phyloP scores from a whole-genome alignment of 1,139 yeast genomes.

The Diutina neorugosa region DNA sequence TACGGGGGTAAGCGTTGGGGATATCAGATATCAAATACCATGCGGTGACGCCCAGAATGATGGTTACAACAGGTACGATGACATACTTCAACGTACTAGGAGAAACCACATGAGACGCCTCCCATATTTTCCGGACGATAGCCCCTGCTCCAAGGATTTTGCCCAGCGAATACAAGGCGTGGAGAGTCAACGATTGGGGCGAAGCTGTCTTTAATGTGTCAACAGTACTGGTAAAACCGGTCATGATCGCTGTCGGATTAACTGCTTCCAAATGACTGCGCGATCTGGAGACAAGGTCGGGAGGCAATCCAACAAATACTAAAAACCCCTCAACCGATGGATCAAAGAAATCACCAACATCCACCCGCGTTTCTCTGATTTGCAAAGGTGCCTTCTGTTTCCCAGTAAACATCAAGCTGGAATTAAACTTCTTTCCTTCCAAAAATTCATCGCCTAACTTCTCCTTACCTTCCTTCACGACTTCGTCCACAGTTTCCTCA shows the following conservation, averaged over 20 bases:
- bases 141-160: constrained; percentile 34
- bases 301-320: constrained; percentile 30
- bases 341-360: constrained; percentile 64
- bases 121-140: constrained; percentile 20
- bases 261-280: constrained; percentile 19
- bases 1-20: constrained; percentile 81
- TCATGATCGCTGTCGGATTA: constrained; percentile 24
- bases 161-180: constrained; percentile 26
- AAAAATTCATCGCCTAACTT: constrained; percentile 47
- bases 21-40: constrained; percentile 67
- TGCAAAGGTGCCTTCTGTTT: constrained; percentile 22
- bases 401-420: constrained; percentile 67
- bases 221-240: constrained; percentile 21
- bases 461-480: constrained; percentile 51
- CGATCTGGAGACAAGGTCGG: constrained; percentile 17
- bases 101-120: constrained; percentile 16
- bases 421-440: constrained; percentile 57
- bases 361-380: constrained; percentile 41
- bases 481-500: constrained; percentile 42
- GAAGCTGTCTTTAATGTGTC: constrained; percentile 21
- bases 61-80: constrained; percentile 37
- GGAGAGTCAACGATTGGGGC: constrained; percentile 24
- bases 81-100: constrained; percentile 22
- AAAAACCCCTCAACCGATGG: constrained; percentile 52
- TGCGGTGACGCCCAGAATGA: constrained; percentile 26